A percentile compares a stretch with the other conserved stretches of the same genome.
Conservation (phyloP, 1,284 basidiomycete genomes). For the Calocybe gambosa region DNA sequence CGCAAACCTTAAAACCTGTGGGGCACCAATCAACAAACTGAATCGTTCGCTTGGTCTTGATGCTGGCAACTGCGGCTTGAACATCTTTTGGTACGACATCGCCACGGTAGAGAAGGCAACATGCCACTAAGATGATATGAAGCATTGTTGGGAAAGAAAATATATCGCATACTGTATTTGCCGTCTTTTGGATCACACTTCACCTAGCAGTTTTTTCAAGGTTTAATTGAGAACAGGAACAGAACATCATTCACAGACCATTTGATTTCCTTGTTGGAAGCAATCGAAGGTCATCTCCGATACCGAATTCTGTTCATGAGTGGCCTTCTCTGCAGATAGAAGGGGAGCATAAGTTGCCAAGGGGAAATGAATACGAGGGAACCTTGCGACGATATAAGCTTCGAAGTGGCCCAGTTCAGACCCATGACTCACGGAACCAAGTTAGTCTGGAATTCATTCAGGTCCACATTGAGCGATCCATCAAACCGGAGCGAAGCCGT, state of each 20-base stretch:
- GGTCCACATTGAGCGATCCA: slow-evolving; percentile 95
- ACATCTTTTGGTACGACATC: slow-evolving; percentile 98
- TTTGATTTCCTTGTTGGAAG: slow-evolving; percentile 97
- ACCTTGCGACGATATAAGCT: slow-evolving; percentile 38
- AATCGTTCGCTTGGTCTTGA: slow-evolving; percentile 97
- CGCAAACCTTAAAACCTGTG: slow-evolving; percentile 83
- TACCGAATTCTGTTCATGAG: slow-evolving; percentile 97
- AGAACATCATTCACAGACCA: slow-evolving; percentile 47
- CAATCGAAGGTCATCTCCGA: slow-evolving; percentile 98
- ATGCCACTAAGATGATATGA: slow-evolving; percentile 57
- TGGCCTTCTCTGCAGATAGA: slow-evolving; percentile 81
- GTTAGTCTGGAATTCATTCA: slow-evolving; percentile 99
- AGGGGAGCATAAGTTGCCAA: slow-evolving; percentile 95
- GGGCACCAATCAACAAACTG: slow-evolving; percentile 99
- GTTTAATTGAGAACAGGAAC: neutral
- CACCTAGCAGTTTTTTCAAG: slow-evolving; percentile 35
- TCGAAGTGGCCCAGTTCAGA: slow-evolving; percentile 2
- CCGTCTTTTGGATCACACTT: slow-evolving; percentile 94
- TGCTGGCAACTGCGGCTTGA: slow-evolving; percentile 87
- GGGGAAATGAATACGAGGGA: slow-evolving; percentile 98
- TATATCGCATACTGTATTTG: slow-evolving; percentile 80
- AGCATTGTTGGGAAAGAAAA: slow-evolving; percentile 5
- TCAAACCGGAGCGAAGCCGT: slow-evolving; percentile 98
- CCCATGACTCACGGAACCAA: slow-evolving; percentile 74
- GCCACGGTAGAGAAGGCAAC: slow-evolving; percentile 87